phyloP scores from a whole-genome alignment of 345 rosid genomes.

The Crucihimalaya himalaica region DNA sequence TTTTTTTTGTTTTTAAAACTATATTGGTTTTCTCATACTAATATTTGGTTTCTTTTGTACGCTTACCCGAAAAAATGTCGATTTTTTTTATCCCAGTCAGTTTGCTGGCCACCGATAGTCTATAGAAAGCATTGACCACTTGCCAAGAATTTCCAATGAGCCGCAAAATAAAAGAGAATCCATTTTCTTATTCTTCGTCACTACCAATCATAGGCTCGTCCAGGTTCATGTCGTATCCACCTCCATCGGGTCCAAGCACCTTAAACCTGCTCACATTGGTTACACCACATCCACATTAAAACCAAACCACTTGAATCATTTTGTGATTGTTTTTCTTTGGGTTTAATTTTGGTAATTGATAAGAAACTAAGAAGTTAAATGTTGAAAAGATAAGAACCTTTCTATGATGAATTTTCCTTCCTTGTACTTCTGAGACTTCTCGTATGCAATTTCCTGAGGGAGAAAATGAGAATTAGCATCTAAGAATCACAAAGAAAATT shows the following conservation, averaged over 20 bases:
- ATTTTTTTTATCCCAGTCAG: background rate
- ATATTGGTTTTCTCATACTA: background rate
- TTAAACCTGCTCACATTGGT: conserved; percentile 54
- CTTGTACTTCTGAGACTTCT: conserved; percentile 68
- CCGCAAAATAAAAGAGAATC: background rate
- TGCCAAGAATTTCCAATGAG: conserved; percentile 14
- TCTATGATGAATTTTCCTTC: conserved; percentile 81
- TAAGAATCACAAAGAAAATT: conserved; percentile 12
- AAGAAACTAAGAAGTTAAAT: background rate
- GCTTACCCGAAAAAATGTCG: conserved; percentile 29
- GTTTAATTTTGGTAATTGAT: background rate
- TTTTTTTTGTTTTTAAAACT: too few relatives aligned
- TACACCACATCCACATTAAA: conserved; percentile 15
- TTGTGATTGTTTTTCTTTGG: background rate
- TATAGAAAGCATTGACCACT: conserved; percentile 20
- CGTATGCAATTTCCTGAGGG: conserved; percentile 59
- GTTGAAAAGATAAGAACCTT: conserved; percentile 43
- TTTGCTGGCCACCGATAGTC: conserved; percentile 1
- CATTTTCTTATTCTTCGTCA: conserved; percentile 53
- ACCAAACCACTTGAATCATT: background rate
- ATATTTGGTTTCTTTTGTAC: conserved; percentile 14
- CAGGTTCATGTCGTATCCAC: conserved; percentile 40
- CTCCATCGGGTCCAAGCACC: conserved; percentile 69
- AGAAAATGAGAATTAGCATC: conserved; percentile 2
- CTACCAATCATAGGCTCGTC: conserved; percentile 51